These are phyloP conservation scores for Uronychia binucleata DNA, from an alignment of 73 alveolate species.

Conservation along the genomic window DNA sequence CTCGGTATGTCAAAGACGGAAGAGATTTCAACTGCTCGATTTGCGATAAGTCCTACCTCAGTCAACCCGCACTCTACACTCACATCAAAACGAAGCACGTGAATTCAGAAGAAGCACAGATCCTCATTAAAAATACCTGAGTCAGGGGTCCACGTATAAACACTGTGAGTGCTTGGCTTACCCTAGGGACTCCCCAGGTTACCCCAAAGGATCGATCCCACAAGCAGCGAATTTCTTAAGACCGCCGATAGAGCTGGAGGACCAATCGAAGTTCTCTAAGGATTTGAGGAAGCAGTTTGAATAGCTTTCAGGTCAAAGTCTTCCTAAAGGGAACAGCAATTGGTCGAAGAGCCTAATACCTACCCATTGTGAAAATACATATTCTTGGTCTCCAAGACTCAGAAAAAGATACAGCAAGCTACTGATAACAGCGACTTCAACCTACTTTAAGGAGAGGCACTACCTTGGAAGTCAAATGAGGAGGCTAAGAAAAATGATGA, in stretches of 20 bases:
- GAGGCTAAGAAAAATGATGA: background rate
- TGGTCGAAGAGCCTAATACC: background rate
- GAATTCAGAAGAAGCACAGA: background rate
- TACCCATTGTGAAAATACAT: background rate
- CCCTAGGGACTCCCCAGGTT: background rate
- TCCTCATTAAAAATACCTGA: background rate
- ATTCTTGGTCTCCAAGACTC: background rate
- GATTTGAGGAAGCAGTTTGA: background rate
- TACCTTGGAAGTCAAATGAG: background rate
- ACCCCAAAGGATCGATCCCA: slow-evolving; percentile 20
- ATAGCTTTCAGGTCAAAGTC: background rate
- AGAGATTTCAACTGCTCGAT: slow-evolving; percentile 92
- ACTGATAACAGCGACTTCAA: background rate
- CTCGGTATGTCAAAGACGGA: slow-evolving; percentile 88
- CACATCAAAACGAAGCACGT: slow-evolving; percentile 95
- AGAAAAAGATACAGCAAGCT: background rate
- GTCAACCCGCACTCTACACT: slow-evolving; percentile 98
- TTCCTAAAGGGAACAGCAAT: background rate
- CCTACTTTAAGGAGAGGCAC: background rate
- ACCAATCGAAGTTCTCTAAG: slow-evolving; percentile 25
- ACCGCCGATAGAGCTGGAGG: slow-evolving; percentile 31
- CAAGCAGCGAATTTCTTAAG: background rate
- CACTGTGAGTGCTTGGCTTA: background rate
- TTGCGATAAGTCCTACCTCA: slow-evolving; percentile 94
- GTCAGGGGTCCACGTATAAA: background rate